These are phyloP conservation scores for Pyrrhoderma lamaoense DNA, from an alignment of 1,284 basidiomycete genomes.

Conservation along the genomic window DNA sequence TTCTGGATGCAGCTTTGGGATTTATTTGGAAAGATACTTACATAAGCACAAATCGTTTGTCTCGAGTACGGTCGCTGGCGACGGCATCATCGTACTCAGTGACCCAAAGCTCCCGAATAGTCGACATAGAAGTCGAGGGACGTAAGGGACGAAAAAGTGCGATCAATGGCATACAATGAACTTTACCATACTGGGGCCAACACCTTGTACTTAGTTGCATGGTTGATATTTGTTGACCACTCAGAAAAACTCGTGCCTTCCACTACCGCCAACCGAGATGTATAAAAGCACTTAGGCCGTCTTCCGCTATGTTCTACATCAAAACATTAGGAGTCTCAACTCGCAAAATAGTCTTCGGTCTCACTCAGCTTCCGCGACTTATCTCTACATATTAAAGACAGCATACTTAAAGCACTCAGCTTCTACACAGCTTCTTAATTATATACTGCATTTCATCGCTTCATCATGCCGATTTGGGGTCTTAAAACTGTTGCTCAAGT, in stretches of 20 bases:
- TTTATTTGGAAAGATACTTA: background rate
- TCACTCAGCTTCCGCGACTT: conserved; percentile 5
- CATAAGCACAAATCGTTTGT: background rate
- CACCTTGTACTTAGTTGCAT: conserved; percentile 14
- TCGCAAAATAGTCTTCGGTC: background rate
- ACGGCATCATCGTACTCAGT: conserved; percentile 7
- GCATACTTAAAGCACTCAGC: background rate
- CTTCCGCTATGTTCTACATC: background rate
- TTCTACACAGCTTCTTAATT: background rate
- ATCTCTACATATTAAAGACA: background rate
- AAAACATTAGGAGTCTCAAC: conserved; percentile 3
- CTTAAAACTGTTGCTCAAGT: conserved; percentile 19
- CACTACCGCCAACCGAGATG: conserved; percentile 3
- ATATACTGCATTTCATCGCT: background rate
- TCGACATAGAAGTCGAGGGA: no score
- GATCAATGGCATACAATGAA: no score
- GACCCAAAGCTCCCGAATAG: background rate
- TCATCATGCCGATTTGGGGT: conserved; percentile 19
- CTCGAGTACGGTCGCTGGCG: conserved; percentile 5
- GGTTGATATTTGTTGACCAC: conserved; percentile 1
- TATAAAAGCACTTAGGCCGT: conserved; percentile 3
- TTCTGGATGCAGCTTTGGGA: background rate
- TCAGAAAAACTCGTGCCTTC: conserved; percentile 7
- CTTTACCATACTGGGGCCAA: conserved; percentile 1
- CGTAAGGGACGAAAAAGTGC: no score